Conservation (phyloP, 106 monocot genomes). For the Alisma plantagoaquatica region DNA sequence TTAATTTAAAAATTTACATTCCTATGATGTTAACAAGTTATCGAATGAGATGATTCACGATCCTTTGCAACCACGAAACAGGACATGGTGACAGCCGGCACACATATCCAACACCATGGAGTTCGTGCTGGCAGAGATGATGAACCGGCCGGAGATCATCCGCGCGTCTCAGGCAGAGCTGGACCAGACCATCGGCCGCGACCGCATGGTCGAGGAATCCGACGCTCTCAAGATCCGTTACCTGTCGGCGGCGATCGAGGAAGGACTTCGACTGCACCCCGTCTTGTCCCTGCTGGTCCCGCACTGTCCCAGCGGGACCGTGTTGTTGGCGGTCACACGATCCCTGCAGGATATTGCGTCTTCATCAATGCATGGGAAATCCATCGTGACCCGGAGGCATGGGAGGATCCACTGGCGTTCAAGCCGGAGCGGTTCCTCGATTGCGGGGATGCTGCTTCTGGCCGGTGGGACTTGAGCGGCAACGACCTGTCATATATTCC, state of each 20-base stretch:
- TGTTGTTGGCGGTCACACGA: conserved; percentile 10
- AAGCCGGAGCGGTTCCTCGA: conserved; percentile 17
- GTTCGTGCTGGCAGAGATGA: conserved; percentile 17
- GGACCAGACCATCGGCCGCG: conserved; percentile 10
- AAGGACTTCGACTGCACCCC: conserved; percentile 19
- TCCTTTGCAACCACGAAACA: not conserved
- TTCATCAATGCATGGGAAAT: conserved; percentile 25
- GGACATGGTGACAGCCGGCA: conserved; percentile 21
- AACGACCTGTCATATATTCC: conserved; percentile 7
- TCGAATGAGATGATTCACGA: too few species aligned
- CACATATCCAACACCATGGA: conserved; percentile 16
- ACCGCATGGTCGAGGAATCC: conserved; percentile 10
- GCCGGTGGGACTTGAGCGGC: not conserved
- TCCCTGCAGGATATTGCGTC: conserved; percentile 11
- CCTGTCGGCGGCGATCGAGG: conserved; percentile 8
- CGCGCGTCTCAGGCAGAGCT: conserved; percentile 7
- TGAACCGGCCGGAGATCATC: conserved; percentile 1
- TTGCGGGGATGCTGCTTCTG: too few species aligned
- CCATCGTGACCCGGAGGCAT: not conserved
- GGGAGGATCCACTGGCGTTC: conserved; percentile 25
- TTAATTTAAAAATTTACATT: too few species aligned
- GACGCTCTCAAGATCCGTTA: conserved; percentile 9
- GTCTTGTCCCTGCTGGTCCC: conserved; percentile 19
- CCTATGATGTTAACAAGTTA: too few species aligned
- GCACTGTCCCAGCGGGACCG: conserved; percentile 5